phyloP scores from a whole-genome alignment of 129 eudicot species.

The Ambrosia trifida region DNA sequence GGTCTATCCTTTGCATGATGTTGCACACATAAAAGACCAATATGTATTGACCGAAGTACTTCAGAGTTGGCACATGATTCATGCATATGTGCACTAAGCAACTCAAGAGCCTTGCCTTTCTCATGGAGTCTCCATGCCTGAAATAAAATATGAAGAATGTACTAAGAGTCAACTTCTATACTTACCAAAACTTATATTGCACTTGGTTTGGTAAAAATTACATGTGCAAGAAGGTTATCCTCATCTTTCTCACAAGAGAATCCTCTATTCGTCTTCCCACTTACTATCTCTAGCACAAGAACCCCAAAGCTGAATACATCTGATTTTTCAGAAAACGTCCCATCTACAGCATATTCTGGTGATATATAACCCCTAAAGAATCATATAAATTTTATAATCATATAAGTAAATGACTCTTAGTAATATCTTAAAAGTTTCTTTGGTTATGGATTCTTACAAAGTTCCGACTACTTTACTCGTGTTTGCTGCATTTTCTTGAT shows the following conservation, averaged over 20 bases:
- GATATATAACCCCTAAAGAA: slow-evolving; percentile 26
- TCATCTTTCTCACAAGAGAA: slow-evolving; percentile 11
- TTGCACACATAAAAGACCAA: slow-evolving; percentile 38
- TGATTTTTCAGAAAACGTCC: slow-evolving; percentile 32
- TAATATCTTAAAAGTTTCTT: not conserved
- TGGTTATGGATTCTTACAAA: slow-evolving; percentile 23
- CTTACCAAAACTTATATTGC: not conserved
- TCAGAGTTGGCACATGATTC: slow-evolving; percentile 13
- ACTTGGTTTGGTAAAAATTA: not conserved
- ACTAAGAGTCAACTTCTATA: not conserved
- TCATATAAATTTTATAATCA: not conserved
- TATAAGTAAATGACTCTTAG: not conserved
- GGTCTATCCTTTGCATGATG: slow-evolving; percentile 38
- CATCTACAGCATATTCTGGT: slow-evolving; percentile 36
- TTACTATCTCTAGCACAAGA: slow-evolving; percentile 31
- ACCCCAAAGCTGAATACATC: slow-evolving; percentile 36
- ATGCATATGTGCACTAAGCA: slow-evolving; percentile 10
- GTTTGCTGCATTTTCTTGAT: slow-evolving; percentile 33
- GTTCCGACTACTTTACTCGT: slow-evolving; percentile 36
- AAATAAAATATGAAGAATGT: not conserved
- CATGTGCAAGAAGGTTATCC: slow-evolving; percentile 8
- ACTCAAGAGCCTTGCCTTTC: slow-evolving; percentile 21
- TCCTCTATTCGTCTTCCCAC: slow-evolving; percentile 36
- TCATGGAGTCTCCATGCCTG: slow-evolving; percentile 35
- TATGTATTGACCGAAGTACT: slow-evolving; percentile 26